phyloP scores from a whole-genome alignment of 163 green algal species.

The Chlamydomonas reinhardtii region DNA sequence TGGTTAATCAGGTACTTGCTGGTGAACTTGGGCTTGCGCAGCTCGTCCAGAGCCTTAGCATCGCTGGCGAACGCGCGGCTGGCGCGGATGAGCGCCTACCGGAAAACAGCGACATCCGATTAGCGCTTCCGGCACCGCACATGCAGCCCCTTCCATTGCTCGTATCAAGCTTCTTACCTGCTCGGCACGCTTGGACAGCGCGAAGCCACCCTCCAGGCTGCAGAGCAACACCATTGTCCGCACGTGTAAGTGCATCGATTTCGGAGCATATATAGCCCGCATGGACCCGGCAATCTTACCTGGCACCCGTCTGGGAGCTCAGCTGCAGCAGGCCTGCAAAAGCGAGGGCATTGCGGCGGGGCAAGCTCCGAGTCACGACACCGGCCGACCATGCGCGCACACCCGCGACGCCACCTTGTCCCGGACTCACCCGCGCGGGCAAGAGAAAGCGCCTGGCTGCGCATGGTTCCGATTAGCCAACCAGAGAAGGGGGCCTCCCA shows the following conservation, averaged over 20 bases:
- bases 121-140: slow-evolving; percentile 8
- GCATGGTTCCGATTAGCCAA: slow-evolving; percentile 28
- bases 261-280: background rate
- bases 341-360: background rate
- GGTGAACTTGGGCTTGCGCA: slow-evolving; percentile 75
- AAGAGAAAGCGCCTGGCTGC: slow-evolving; percentile 40
- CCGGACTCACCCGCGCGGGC: slow-evolving; percentile 29
- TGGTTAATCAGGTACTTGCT: slow-evolving; percentile 82
- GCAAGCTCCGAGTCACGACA: background rate
- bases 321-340: slow-evolving; percentile 40
- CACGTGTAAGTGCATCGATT: slow-evolving; percentile 3
- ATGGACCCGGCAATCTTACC: slow-evolving; percentile 13
- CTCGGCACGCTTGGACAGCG: slow-evolving; percentile 46
- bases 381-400: background rate
- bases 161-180: slow-evolving; percentile 9
- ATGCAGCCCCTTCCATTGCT: background rate
- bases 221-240: slow-evolving; percentile 6
- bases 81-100: slow-evolving; percentile 24
- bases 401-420: background rate
- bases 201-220: slow-evolving; percentile 39
- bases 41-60: slow-evolving; percentile 67
- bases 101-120: background rate
- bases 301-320: slow-evolving; percentile 20
- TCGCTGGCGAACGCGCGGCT: slow-evolving; percentile 59
- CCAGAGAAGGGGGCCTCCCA: background rate